Evolutionary conservation across 2,329 filamentous ascomycete genomes (phyloP).

Genomic region (Nemania serpens): DNA sequence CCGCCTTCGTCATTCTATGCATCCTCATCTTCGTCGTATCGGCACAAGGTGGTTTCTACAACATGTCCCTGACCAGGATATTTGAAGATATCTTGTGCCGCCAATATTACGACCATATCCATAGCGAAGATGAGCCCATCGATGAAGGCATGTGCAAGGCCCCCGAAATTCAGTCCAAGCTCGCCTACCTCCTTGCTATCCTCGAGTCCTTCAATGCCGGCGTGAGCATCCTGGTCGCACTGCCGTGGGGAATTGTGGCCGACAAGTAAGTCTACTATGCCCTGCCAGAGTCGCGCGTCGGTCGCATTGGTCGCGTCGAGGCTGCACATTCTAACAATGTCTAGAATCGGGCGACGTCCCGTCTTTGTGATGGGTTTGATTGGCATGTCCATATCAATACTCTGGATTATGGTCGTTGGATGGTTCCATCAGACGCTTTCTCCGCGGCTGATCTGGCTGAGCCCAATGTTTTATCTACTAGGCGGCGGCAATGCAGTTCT

Average conservation of each 20-base stretch:
- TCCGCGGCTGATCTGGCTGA: slow-evolving; percentile 42
- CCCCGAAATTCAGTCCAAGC: slow-evolving; percentile 43
- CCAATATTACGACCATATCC: slow-evolving; percentile 41
- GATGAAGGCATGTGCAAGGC: slow-evolving; percentile 46
- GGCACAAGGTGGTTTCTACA: slow-evolving; percentile 39
- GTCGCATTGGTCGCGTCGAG: too few relatives aligned
- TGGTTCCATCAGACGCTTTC: slow-evolving; percentile 43
- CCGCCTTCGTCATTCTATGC: slow-evolving; percentile 39
- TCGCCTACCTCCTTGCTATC: slow-evolving; percentile 44
- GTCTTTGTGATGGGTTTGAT: slow-evolving; percentile 41
- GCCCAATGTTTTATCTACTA: slow-evolving; percentile 40
- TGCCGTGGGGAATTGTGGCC: slow-evolving; percentile 46
- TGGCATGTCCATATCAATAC: slow-evolving; percentile 38
- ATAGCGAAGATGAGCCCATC: slow-evolving; percentile 36
- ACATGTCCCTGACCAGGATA: slow-evolving; percentile 43
- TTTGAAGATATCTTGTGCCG: slow-evolving; percentile 48
- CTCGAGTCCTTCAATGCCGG: slow-evolving; percentile 39
- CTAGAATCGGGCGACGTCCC: slow-evolving; percentile 44
- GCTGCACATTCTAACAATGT: neutral
- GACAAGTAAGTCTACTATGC: slow-evolving; percentile 39
- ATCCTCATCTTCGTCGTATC: slow-evolving; percentile 39
- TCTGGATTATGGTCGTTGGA: slow-evolving; percentile 41
- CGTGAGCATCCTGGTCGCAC: slow-evolving; percentile 41
- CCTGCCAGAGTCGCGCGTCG: too few relatives aligned
- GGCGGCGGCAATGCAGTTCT: slow-evolving; percentile 45